These are phyloP conservation scores for Paratinospora sagittata DNA, from an alignment of 164 flowering plant genomes.

Conservation along the genomic window DNA sequence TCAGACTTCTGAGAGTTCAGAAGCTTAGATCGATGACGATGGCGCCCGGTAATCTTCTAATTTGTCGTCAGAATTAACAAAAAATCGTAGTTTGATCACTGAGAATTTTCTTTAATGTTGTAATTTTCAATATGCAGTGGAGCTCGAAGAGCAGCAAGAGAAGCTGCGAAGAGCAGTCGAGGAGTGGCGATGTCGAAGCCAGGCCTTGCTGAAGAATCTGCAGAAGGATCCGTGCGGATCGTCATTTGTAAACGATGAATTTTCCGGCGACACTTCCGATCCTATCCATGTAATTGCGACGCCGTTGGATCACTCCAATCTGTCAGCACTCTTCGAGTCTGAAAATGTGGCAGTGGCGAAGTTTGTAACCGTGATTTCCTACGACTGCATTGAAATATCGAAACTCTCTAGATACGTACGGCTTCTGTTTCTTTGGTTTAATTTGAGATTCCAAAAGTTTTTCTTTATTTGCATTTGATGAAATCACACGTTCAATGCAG, in stretches of 20 bases:
- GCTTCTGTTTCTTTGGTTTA: not conserved
- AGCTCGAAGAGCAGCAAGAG: constrained; percentile 28
- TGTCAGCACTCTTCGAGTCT: constrained; percentile 16
- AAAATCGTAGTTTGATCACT: not conserved
- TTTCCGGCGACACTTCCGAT: constrained; percentile 14
- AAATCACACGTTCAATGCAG: no score
- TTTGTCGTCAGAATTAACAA: not conserved
- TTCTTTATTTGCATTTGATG: not conserved
- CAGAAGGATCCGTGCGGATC: constrained; percentile 9
- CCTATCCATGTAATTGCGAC: constrained; percentile 18
- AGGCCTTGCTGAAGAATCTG: constrained; percentile 15
- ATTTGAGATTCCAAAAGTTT: not conserved
- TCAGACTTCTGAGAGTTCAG: no score
- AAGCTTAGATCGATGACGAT: not conserved
- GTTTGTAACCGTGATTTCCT: constrained; percentile 24
- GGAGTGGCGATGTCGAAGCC: constrained; percentile 19
- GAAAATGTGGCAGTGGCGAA: constrained; percentile 26
- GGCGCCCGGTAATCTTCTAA: not conserved
- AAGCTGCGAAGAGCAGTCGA: constrained; percentile 28
- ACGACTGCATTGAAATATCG: constrained; percentile 25
- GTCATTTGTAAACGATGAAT: constrained; percentile 7
- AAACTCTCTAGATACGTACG: constrained; percentile 23
- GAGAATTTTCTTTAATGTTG: not conserved
- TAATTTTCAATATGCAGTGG: constrained; percentile 9
- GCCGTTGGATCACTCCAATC: constrained; percentile 19